Base-by-base conservation (phyloP, 441 rosid species). In the Dalechampia spathulata region DNA sequence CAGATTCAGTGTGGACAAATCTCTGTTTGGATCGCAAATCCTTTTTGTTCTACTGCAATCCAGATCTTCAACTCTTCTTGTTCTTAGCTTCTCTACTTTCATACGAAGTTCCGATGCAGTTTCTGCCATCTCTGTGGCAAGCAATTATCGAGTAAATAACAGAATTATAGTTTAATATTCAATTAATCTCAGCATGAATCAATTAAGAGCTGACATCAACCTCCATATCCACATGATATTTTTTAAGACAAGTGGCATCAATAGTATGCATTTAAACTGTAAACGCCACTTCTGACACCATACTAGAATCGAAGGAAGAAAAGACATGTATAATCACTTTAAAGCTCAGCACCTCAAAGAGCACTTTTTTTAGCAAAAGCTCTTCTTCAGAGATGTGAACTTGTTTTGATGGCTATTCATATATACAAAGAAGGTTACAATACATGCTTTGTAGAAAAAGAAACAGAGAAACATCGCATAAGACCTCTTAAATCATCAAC, bases 41-140 rank as follows among this genome's bases (percentile, higher is more conserved):
- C 66, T 76, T 73, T 75, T 69, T 14, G 51, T 62, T 70, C 52
- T 57, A 14, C 14, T 50, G 45, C 57, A 44, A 49, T 70, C 75
- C 49, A 27, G 38, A 45, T 67, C 70, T 49, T 70, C 69, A 60
- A 58, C 56, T 70, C 72, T 68, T 60, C 55, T 65, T 23, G 61
- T 40, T 55, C 74, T 75, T 62, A 79, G 58, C 58, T 65, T 69
- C 61, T 71, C 66, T 57, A 87, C 57, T 58, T 74, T 77, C 44
- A 23, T 51, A 49, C 75, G 79, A 56, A 87, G 87, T 27, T 86
- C 83, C 20, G 85, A 70, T 44, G 78, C 90, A 22, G 74, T 49
- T 68, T 58, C 71, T 47, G 65, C 45, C 83, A 90, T 67, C 64
- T 85, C 98, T 87, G 75, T 56, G 67, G 43, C 53, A 72, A 58